Evolutionary conservation across 2,329 filamentous ascomycete genomes (phyloP).

Genomic region (Cadophora sp.): DNA sequence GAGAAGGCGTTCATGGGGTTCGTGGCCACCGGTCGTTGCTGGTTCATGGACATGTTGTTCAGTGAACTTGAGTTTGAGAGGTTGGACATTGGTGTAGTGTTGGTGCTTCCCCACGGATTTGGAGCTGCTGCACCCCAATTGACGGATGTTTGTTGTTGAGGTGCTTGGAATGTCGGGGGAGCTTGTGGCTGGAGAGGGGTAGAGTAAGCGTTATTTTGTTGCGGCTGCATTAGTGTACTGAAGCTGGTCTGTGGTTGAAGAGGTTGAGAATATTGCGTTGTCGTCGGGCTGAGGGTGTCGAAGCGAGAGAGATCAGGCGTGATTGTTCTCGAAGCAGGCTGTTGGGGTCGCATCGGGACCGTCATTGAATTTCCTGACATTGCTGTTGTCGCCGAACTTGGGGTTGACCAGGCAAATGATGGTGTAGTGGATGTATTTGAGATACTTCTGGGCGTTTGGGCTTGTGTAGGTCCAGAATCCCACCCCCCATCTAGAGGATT

Average conservation of each 20-base stretch:
- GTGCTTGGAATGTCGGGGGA: slow-evolving; percentile 31
- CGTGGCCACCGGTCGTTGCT: slow-evolving; percentile 49
- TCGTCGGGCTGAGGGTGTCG: slow-evolving; percentile 61
- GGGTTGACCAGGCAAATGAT: slow-evolving; percentile 71
- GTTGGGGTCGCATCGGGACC: slow-evolving; percentile 46
- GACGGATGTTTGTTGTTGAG: slow-evolving; percentile 45
- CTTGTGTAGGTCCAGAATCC: slow-evolving; percentile 53
- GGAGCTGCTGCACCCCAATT: slow-evolving; percentile 58
- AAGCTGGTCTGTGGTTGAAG: slow-evolving; percentile 54
- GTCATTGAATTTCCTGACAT: slow-evolving; percentile 31
- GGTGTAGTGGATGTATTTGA: slow-evolving; percentile 48
- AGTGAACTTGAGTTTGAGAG: slow-evolving; percentile 51
- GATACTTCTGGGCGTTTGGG: slow-evolving; percentile 43
- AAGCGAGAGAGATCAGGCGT: slow-evolving; percentile 65
- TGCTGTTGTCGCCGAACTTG: slow-evolving; percentile 51
- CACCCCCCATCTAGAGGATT: slow-evolving; percentile 57
- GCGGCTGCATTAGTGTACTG: slow-evolving; percentile 29
- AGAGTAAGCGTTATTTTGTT: slow-evolving; percentile 31
- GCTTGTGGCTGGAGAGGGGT: slow-evolving; percentile 35
- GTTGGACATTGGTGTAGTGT: slow-evolving; percentile 44
- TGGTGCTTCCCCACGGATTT: slow-evolving; percentile 59
- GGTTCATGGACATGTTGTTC: slow-evolving; percentile 56
- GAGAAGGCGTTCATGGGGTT: slow-evolving; percentile 58
- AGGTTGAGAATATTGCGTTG: slow-evolving; percentile 69
- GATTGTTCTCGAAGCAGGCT: slow-evolving; percentile 57